Base-by-base conservation (phyloP, 805 yeast genomes). In the Ogataea dorogensis region DNA sequence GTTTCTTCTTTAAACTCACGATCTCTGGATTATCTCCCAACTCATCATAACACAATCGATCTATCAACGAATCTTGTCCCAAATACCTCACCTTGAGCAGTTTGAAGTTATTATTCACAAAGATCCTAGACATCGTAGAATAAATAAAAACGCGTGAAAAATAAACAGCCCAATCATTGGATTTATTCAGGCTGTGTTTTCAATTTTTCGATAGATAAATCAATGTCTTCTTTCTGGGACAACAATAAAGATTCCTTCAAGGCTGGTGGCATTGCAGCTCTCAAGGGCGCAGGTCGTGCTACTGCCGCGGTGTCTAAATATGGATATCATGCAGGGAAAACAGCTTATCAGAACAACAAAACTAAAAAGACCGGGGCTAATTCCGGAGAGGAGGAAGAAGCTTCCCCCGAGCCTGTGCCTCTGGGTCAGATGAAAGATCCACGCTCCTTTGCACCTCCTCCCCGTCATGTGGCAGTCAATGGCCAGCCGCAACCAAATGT, bases 201-300 rank as follows among this genome's bases (percentile, higher is more conserved):
- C 18, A 20, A 28, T 12, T 13, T n/a, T 13, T 9, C 18, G 15
- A 28, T 12, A 8, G 20, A 18, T 18, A 8, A 17, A 18, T 12
- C 13, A 14, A 58, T 64, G 50, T 58, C 69, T 1, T 71, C 70
- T 40, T 28, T 28, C 22, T 71, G 76, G 76, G 69, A 67, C 13
- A 66, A 71, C 34, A 73, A 77, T 55, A 76, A 75, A 46, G 81
- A 56, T 38, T 48, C 72, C 0, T 65, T 77, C 49, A 73, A 73
- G 40, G 49, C 68, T 1, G 81, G 70, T 0, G 73, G 79, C 3
- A 46, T 59, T 5, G 67, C 77, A 15, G 68, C 77, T 0, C 64
- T 64, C 31, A 68, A 64, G 40, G 79, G 78, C 5, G 67, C 74
- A 16, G 80, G 77, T 5, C 61, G 52, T 30, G 81, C 77, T 3